Conservation (phyloP, 371 early-diverging fungal genomes). For the Batkoa obscura region DNA sequence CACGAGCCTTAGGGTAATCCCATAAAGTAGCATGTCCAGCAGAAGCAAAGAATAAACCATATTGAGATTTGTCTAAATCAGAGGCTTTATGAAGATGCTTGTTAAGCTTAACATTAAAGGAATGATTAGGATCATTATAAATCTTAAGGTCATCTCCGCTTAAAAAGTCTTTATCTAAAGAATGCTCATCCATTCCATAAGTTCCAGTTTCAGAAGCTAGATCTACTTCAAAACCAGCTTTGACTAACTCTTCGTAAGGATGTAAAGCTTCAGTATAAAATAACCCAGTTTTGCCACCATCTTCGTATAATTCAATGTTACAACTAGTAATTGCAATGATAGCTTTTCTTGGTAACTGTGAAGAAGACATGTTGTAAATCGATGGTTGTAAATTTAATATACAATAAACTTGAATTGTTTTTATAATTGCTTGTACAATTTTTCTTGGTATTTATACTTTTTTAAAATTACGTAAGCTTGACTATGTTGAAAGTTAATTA, state of each 20-base stretch:
- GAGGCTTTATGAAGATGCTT: constrained; percentile 19
- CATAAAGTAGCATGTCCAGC: constrained; percentile 27
- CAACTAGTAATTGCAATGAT: constrained; percentile 24
- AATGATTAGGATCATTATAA: constrained; percentile 17
- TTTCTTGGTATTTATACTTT: no score
- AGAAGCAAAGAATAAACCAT: constrained; percentile 27
- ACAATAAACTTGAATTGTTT: no score
- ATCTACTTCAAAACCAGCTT: constrained; percentile 26
- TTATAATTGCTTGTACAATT: no score
- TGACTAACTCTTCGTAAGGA: constrained; percentile 19
- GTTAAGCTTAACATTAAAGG: constrained; percentile 19
- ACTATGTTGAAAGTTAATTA: no score
- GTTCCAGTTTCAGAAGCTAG: constrained; percentile 28
- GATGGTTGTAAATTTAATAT: no score
- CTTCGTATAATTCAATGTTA: constrained; percentile 22
- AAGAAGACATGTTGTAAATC: no score
- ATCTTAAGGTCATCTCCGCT: constrained; percentile 16
- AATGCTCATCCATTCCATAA: constrained; percentile 27
- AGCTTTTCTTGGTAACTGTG: constrained; percentile 21
- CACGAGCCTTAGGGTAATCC: constrained; percentile 22
- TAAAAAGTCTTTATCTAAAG: constrained; percentile 17
- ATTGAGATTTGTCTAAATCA: constrained; percentile 21
- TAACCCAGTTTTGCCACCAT: constrained; percentile 24
- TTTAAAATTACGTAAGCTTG: no score
- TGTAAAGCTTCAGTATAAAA: constrained; percentile 32